phyloP scores from a whole-genome alignment of 2,329 filamentous ascomycete genomes.

The Lojkania enalia region DNA sequence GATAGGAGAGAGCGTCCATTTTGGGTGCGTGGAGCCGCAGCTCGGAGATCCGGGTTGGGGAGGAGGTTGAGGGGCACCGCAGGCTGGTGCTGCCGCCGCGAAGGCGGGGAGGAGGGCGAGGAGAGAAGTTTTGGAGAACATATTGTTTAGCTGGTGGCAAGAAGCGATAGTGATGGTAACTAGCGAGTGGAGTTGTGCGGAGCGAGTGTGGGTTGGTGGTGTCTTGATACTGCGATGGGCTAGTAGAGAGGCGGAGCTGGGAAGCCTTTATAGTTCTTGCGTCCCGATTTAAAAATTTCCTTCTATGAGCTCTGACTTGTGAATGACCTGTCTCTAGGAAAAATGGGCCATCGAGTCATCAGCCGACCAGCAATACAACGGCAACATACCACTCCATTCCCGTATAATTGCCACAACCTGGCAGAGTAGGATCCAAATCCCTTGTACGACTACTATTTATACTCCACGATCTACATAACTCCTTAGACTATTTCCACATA shows the following conservation, averaged over 20 bases:
- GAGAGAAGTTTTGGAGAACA: constrained; percentile 1
- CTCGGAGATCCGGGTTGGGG: neutral
- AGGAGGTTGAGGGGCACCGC: neutral
- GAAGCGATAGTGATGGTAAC: neutral
- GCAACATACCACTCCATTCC: neutral
- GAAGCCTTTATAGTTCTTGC: neutral
- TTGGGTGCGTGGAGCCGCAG: neutral
- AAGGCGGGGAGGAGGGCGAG: constrained; percentile 1
- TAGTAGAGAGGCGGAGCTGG: neutral
- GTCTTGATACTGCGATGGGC: neutral
- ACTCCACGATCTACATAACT: neutral
- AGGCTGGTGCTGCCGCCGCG: neutral
- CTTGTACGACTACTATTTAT: neutral
- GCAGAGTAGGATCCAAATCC: neutral
- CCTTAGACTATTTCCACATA: too few species aligned
- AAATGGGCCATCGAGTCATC: too few species aligned
- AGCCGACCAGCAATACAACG: neutral
- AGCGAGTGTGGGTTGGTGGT: constrained; percentile 5
- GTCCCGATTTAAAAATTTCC: neutral
- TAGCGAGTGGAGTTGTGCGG: neutral
- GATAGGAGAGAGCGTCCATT: constrained; percentile 1
- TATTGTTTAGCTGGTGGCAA: constrained; percentile 2
- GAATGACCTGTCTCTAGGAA: too few species aligned
- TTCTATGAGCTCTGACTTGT: too few species aligned
- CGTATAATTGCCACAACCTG: neutral